Evolutionary conservation across 768 basidiomycete species (phyloP), one percentile per base, ranked within the genome.

Genomic region (Russula emetica): DNA sequence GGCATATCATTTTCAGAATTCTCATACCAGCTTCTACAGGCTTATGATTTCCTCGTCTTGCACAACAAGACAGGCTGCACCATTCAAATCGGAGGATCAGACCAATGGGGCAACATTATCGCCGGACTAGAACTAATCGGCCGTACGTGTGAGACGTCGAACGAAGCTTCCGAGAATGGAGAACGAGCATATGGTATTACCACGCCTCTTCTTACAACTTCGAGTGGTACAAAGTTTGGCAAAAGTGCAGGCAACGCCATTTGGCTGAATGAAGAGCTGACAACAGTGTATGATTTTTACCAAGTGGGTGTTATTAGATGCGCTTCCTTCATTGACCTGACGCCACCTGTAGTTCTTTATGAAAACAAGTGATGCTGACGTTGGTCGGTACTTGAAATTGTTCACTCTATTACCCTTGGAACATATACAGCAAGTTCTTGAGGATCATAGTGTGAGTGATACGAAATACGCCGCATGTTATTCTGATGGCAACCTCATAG

Each of bases 1-100:
- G 96, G 96, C 51, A 87, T 98, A 65, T 97, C 95, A n/a, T 99
- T 96, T 77, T 94, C 95, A 22, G 97, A 99, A 73, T 98, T 99
- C 76, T 86, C 92, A 4, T 99, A 99, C 74, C 97, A 99, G 71
- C 84, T 99, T 26, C 81, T 99, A 30, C 97, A 99, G 76, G 97
- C 94, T 13, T 92, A 94, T 76, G 97, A 99, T 75, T 99, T 97
- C 76, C 83, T 88, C 68, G 78, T 86, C 69, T 80, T 99, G 10
- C 77, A 89, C 72, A 78, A 79, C 67, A 73, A 80, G 24, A 78
- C 82, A 58, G 79, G 78, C 5, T 98, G 96, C 74, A 82, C 83
- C 16, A 83, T 97, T 49, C 97, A 99, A 74, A 77, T 98, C 47
- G 97, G 97, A 55, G 97, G 97, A 11, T 95, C 94, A 0, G 97